Conservation (phyloP, 129 eudicot species). For the Oenanthe sinensis region DNA sequence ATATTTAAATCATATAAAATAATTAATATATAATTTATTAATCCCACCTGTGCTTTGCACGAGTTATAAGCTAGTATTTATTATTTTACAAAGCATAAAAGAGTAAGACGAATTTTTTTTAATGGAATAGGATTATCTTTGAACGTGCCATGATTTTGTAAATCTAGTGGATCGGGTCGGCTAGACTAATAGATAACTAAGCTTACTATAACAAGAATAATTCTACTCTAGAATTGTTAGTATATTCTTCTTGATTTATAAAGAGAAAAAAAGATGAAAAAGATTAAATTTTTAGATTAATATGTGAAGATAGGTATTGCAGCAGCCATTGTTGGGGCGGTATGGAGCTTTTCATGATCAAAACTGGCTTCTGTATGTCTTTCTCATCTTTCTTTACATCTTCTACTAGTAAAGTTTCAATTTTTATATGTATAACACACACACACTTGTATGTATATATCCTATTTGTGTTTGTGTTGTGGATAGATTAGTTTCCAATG, state of each 20-base stretch:
- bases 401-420: background rate
- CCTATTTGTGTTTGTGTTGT: background rate
- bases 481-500: background rate
- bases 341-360: slow-evolving; percentile 95
- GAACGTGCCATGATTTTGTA: background rate
- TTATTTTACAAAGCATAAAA: no score
- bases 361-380: slow-evolving; percentile 82
- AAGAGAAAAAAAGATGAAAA: background rate
- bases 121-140: no score
- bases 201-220: background rate
- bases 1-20: no score
- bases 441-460: background rate
- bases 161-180: background rate
- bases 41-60: no score
- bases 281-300: slow-evolving; percentile 81
- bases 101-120: no score
- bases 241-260: background rate
- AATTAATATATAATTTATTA: no score
- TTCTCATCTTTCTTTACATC: background rate
- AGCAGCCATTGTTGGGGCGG: slow-evolving; percentile 81
- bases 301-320: slow-evolving; percentile 61
- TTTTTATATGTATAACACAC: background rate
- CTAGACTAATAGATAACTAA: background rate
- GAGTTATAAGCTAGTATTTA: no score
- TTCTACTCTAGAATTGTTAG: background rate